Evolutionary conservation across 192 early-diverging fungal species (phyloP).

Genomic region (Podila horticola): DNA sequence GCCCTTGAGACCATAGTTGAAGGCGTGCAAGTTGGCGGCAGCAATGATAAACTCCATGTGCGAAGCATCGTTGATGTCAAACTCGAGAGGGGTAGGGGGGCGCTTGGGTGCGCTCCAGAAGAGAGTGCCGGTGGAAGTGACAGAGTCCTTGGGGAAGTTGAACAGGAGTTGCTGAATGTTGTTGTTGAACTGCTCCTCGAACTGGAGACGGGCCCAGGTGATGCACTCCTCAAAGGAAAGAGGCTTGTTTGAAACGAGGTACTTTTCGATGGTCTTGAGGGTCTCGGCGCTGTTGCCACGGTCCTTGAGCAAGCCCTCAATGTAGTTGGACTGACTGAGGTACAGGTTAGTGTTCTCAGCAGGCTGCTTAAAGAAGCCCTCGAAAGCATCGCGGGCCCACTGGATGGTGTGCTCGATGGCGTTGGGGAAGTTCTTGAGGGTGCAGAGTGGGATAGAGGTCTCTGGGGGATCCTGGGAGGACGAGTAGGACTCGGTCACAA

Average conservation of each 20-base stretch:
- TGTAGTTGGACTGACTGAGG: slow-evolving; percentile 85
- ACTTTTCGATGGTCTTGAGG: slow-evolving; percentile 78
- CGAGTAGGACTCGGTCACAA: slow-evolving; percentile 97
- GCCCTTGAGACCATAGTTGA: slow-evolving; percentile 94
- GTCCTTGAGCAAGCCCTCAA: slow-evolving; percentile 82
- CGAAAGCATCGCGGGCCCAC: slow-evolving; percentile 98
- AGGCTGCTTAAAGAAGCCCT: slow-evolving; percentile 91
- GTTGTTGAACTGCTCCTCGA: slow-evolving; percentile 95
- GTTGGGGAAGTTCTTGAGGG: slow-evolving; percentile 91
- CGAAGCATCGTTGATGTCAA: slow-evolving; percentile 78
- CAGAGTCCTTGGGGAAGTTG: slow-evolving; percentile 96
- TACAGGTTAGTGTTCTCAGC: slow-evolving; percentile 96
- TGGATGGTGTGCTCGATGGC: slow-evolving; percentile 90
- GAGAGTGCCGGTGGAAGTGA: slow-evolving; percentile 86
- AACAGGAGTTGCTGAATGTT: slow-evolving; percentile 93
- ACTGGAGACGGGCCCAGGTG: slow-evolving; percentile 89
- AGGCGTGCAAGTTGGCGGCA: slow-evolving; percentile 94
- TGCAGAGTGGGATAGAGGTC: slow-evolving; percentile 92
- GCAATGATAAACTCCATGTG: slow-evolving; percentile 94
- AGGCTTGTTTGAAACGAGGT: slow-evolving; percentile 82
- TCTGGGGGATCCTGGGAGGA: slow-evolving; percentile 98
- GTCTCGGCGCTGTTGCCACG: slow-evolving; percentile 82
- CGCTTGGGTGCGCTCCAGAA: slow-evolving; percentile 99
- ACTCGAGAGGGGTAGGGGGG: slow-evolving; percentile 84
- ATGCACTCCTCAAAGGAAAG: slow-evolving; percentile 92